Base-by-base conservation (phyloP, 805 yeast genomes). In the Hanseniaspora lindneri region DNA sequence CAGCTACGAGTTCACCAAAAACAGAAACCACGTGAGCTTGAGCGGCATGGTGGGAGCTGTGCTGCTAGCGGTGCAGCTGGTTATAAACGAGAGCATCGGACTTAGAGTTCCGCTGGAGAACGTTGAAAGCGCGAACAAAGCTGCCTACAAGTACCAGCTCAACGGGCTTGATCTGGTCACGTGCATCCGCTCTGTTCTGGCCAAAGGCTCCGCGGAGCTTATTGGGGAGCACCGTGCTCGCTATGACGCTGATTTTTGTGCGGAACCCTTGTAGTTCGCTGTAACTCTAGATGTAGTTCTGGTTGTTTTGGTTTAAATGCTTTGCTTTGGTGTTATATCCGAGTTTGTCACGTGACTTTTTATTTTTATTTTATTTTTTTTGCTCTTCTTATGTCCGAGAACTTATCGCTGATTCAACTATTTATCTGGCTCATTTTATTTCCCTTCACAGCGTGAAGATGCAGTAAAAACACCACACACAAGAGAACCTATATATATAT, bases 1-100 rank as follows among this genome's bases (percentile, higher is more conserved):
- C 17, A 69, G 80, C 2, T 75, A 80, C 54, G 61, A 67, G 1
- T 71, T 71, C 53, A 65, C 66, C 49, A 60, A 65, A 54, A 59
- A 58, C 27, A 49, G 25, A 24, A 24, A 30, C 14, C 27, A 30
- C 14, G 46, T 33, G 21, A 51, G 34, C 14, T 49, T 54, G n/a
- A 47, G 49, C 0, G 51, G 54, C 0, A 66, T 77, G 2, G 54
- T 75, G 25, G 63, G 63, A 19, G 66, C 67, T 43, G 69, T 73
- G 0, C 54, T 74, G 4, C 54, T 63, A 2, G 60, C 65, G 20
- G 70, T 73, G 27, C 69, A 67, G 27, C 58, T 61, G 27, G 75
- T 75, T 2, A 55, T 76, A 16, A 55, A 60, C 21, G 51, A 66
- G 21, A 72, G 78, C 0, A 65, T 63, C 40, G 58, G 65, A 3